Evolutionary conservation across 2,329 filamentous ascomycete genomes (phyloP), one percentile per base, ranked within the genome.

Genomic region (Cercospora zeina): DNA sequence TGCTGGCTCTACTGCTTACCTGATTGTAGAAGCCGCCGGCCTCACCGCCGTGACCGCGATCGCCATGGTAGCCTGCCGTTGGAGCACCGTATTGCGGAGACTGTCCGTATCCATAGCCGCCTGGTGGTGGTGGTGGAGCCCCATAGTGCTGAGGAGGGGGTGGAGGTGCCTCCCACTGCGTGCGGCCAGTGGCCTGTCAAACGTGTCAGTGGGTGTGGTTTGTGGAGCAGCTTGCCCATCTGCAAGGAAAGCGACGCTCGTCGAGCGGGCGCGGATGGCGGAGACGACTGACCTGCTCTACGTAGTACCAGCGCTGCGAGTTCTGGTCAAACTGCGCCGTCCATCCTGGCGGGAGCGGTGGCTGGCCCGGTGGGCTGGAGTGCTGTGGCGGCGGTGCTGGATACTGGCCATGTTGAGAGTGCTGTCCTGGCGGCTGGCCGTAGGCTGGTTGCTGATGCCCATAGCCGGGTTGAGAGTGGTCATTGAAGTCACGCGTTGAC

Each of bases 251-350:
- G 19, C 21, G n/a, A 27, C 19, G 14, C 3, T 36, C 19, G 8
- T 11, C 19, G 21, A n/a, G 16, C 5, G 21, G 33, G 37, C 16
- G 10, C 16, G 36, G 31, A 47, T 11, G 24, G 30, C 6, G n/a
- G 14, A 27, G n/a, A 27, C 24, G 19, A 50, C 55, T 24, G 24
- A 58, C 55, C 55, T 84, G 77, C 73, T 89, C 85, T 61, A 85
- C 79, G 70, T 87, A 90, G 76, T 84, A 89, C 78, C 84, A 88
- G 59, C 84, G 83, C 70, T 87, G 83, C 63, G 80, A 77, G 62
- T 78, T 79, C 61, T 84, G 81, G 67, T 89, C 87, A 75, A 82
- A 89, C 73, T 87, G 83, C 24, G 85, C 79, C 30, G 78, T 76
- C 87, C 87, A 89, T 67, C 87, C 87, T 54, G 79, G 71, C 24